Evolutionary conservation across 108 stramenopile genomes (phyloP), one percentile per base, ranked within the genome.

Genomic region (Licmophora abbreviata): DNA sequence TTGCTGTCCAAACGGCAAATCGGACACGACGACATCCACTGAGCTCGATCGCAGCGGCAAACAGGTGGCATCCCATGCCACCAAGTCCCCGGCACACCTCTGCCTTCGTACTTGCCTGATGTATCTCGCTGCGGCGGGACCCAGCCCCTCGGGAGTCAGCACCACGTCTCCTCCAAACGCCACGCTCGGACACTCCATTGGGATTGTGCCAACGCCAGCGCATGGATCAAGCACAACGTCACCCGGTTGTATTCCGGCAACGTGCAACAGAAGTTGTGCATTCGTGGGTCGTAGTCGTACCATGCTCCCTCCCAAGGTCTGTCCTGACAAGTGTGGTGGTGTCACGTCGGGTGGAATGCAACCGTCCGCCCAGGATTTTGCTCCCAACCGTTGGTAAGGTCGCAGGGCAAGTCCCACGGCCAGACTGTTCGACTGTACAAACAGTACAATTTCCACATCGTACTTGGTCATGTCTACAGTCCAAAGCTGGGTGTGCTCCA

Each of bases 141-240:
- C 56, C 2, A 65, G 21, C 11, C 24, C 24, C 20, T 51, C 35
- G 14, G 43, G 51, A 35, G 43, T 33, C 57, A 72, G 27, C 14
- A 64, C 60, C 22, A 84, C 20, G 49, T 84, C 82, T 17, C 82
- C 82, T 25, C 82, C 82, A 22, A 84, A 9, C 14, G 61, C 72
- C 17, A 70, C 44, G 22, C 1, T 41, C 26, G 26, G 26, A 4
- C 47, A 63, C 47, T 77, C 71, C 32, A 72, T n/a, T 10, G 76
- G 70, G 28, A 77, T 77, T 22, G 82, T 84, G 0, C 77, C 77
- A n/a, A 79, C 52, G 1, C 82, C 82, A 3, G 64, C 74, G 61
- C 82, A 84, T 17, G 82, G 82, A 67, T 84, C 82, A 54, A 84
- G 54, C 7, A 84, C 63, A 4, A 76, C 58, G 55, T 70, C 75